Percentiles rank a stretch among this genome's conserved stretches.
These are phyloP conservation scores for Gautieria morchelliformis DNA, from an alignment of 768 basidiomycete genomes.

Conservation along the genomic window DNA sequence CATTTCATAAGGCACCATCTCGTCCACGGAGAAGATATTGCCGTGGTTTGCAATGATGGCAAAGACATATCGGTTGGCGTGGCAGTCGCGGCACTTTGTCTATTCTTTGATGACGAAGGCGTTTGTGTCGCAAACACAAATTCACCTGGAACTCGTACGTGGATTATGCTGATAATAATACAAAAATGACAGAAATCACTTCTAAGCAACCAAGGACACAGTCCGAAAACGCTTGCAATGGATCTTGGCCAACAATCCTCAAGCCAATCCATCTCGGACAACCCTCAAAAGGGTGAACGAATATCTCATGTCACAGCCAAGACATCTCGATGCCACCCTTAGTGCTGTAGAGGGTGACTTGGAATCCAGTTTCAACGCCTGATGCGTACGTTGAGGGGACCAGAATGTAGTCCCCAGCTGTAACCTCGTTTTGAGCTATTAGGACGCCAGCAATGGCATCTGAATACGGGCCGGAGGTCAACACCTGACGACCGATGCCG, in stretches of 20 bases:
- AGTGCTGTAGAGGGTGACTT: constrained; percentile 51
- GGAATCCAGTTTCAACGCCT: constrained; percentile 47
- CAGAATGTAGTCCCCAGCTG: constrained; percentile 57
- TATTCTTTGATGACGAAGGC: constrained; percentile 51
- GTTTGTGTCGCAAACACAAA: constrained; percentile 11
- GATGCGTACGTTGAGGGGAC: constrained; percentile 68
- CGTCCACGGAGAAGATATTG: constrained; percentile 25
- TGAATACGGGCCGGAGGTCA: constrained; percentile 74
- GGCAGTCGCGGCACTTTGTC: constrained; percentile 44
- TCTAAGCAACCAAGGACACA: constrained; percentile 40
- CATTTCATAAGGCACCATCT: constrained; percentile 37
- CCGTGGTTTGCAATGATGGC: constrained; percentile 47
- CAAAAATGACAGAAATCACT: not conserved
- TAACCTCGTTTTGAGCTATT: constrained; percentile 41
- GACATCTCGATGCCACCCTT: constrained; percentile 17
- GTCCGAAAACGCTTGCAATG: constrained; percentile 75
- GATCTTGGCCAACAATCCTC: constrained; percentile 68
- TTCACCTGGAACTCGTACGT: not conserved
- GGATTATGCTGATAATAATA: not conserved
- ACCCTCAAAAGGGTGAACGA: constrained; percentile 76
- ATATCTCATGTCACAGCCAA: constrained; percentile 37
- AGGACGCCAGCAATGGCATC: constrained; percentile 66
- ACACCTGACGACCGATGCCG: constrained; percentile 33
- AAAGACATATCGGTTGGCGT: constrained; percentile 59
- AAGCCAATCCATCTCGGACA: constrained; percentile 74